Evolutionary conservation across 2,329 filamentous ascomycete genomes (phyloP), one percentile per base, ranked within the genome.

Genomic region (Curvularia hawaiiensis): DNA sequence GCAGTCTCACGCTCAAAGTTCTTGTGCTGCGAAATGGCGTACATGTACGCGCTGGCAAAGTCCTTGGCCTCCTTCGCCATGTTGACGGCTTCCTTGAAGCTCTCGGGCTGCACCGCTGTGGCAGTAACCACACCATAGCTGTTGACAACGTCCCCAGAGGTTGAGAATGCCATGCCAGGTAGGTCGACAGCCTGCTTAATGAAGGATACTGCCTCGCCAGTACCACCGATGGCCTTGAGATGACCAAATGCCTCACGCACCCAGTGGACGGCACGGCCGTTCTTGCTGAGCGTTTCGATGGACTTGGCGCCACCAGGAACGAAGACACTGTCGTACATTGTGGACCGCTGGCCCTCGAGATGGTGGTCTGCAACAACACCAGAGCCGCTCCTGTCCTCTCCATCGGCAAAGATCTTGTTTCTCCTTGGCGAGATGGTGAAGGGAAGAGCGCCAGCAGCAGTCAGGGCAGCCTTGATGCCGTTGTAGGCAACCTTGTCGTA

Each of bases 231-330:
- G 2, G 90, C 80, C 80, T 95, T 95, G 50, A 92, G 81, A 62
- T 95, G 91, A 0, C 90, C 90, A 65, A 94, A 95, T 0, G 90
- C 88, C 74, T 95, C 91, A 2, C 89, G 84, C 4, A 94, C 78
- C 85, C 89, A 95, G 78, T 94, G 88, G 1, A 90, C 70, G 0
- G 89, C 89, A 18, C 90, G 87, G 0, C 91, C 90, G 59, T 84
- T 91, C 79, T 87, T 85, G 54, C 82, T 78, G 0, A 95, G 83
- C 0, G 85, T 86, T 51, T 83, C 78, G 44, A 90, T 77, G 0
- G 86, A 85, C 56, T 87, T 80, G 0, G 82, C 79, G 1, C 91
- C 91, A 1, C 90, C 90, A 1, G 90, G 90, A 3, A 96, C 79
- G 69, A 92, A 92, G 28, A 93, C 71, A 0, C 90, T 88, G 71